Base-by-base conservation (phyloP, 371 early-diverging fungal genomes). In the Fennellomyces sp. region DNA sequence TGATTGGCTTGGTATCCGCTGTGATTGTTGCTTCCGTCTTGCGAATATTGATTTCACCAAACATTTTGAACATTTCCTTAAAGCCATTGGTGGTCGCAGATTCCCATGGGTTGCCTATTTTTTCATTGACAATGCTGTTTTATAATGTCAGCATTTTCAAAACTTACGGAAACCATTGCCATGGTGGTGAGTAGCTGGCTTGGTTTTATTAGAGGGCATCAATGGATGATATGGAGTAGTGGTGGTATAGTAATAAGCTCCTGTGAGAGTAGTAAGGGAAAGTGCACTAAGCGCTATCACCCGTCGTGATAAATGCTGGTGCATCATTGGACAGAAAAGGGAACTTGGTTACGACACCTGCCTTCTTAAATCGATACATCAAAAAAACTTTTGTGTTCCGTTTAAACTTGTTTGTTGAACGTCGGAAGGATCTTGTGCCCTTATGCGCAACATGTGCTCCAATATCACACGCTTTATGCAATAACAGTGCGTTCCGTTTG, bases 31-130 rank as follows among this genome's bases (percentile, higher is more conserved):
- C 26, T 27, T 60, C 60, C 3, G 53, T 45, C 42, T 60, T 60
- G 21, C 60, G 19, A 13, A 60, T 36, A n/a, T 42, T 39, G 26
- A 42, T 2, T 17, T 60, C 52, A 7, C 26, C 19, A 1, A 60
- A 5, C 52, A 60, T 42, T 52, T 60, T 52, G 21, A 60, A 31
- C 17, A 21, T 52, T 3, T 42, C 51, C 19, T 21, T 17, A 11
- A 38, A 7, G 6, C 42, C 35, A 23, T 27, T 26, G 11, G n/a
- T 5, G 8, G 42, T 11, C 19, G 60, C 60, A 0, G 60, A 60
- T 13, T 25, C 30, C 60, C 60, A 60, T 13, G 60, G 60, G 27
- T 60, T 60, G 2, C 29, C 60, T 60, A 35, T n/a, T n/a, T 6
- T 50, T 26, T 28, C 29, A 13, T 23, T 28, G 29, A 28, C 11